phyloP scores from a whole-genome alignment of 345 rosid species.

The Corchorus capsularis region DNA sequence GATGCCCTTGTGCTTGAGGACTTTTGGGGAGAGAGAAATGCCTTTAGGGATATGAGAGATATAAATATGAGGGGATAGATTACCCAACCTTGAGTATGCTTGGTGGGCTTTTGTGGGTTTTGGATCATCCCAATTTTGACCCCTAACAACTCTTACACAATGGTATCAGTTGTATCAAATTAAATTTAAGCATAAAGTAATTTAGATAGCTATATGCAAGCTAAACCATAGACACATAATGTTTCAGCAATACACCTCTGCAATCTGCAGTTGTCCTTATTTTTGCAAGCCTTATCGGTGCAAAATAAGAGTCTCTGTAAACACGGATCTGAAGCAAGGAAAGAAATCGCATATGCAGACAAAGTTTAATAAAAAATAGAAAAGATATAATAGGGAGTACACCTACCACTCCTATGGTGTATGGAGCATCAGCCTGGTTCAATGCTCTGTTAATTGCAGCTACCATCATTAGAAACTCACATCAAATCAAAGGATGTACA shows the following conservation, averaged over 20 bases:
- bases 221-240: not conserved
- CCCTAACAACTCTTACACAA: slow-evolving; percentile 1
- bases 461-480: no score
- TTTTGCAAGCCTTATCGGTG: slow-evolving; percentile 50
- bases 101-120: no score
- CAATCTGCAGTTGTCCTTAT: slow-evolving; percentile 97
- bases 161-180: not conserved
- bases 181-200: not conserved
- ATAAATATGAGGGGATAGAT: no score
- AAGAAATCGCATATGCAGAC: not conserved
- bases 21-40: no score
- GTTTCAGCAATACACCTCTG: slow-evolving; percentile 47
- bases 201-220: not conserved
- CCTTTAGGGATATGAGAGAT: no score
- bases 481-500: no score
- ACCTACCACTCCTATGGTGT: slow-evolving; percentile 90
- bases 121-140: no score
- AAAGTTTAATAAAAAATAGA: slow-evolving; percentile 8
- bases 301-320: slow-evolving; percentile 41
- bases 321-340: slow-evolving; percentile 57
- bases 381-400: slow-evolving; percentile 20
- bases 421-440: slow-evolving; percentile 70
- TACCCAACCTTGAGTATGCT: no score
- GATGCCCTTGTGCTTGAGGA: no score
- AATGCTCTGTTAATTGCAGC: slow-evolving; percentile 87